phyloP scores from a whole-genome alignment of 1,139 yeast genomes.

The Suhomyces kunorum region DNA sequence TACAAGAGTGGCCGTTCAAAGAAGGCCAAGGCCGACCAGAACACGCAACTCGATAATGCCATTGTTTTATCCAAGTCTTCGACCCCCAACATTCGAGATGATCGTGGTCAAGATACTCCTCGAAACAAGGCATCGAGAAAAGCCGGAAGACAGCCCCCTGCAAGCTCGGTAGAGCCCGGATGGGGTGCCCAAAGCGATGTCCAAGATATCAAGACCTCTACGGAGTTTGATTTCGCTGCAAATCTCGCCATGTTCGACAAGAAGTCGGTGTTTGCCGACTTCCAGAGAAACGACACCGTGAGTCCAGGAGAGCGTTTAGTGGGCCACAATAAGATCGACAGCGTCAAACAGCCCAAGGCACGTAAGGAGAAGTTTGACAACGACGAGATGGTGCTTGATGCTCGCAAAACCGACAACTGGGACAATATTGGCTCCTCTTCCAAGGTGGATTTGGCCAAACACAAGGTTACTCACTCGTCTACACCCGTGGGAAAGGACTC shows the following conservation, averaged over 20 bases:
- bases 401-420: constrained; percentile 54
- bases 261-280: constrained; percentile 73
- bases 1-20: constrained; percentile 20
- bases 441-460: constrained; percentile 10
- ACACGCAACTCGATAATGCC: constrained; percentile 28
- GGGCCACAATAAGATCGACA: constrained; percentile 62
- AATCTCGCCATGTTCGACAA: constrained; percentile 85
- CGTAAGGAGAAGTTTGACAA: constrained; percentile 57
- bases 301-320: constrained; percentile 68
- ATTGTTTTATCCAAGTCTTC: constrained; percentile 26
- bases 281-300: constrained; percentile 62
- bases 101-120: constrained; percentile 4
- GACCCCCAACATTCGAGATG: constrained; percentile 6
- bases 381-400: constrained; percentile 72
- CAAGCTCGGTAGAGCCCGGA: constrained; percentile 29
- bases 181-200: constrained; percentile 55
- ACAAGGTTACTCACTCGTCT: constrained; percentile 10
- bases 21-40: constrained; percentile 17
- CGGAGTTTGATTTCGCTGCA: constrained; percentile 85
- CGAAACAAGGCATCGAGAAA: constrained; percentile 4
- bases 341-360: constrained; percentile 24
- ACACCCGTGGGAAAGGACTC: constrained; percentile 11
- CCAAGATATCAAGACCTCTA: constrained; percentile 48
- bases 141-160: constrained; percentile 9
- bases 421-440: constrained; percentile 40